A percentile compares a stretch with the other conserved stretches of the same genome.
Evolutionary conservation across 148 eudicot genomes (phyloP).

Genomic region (Vaccinium myrtillus): DNA sequence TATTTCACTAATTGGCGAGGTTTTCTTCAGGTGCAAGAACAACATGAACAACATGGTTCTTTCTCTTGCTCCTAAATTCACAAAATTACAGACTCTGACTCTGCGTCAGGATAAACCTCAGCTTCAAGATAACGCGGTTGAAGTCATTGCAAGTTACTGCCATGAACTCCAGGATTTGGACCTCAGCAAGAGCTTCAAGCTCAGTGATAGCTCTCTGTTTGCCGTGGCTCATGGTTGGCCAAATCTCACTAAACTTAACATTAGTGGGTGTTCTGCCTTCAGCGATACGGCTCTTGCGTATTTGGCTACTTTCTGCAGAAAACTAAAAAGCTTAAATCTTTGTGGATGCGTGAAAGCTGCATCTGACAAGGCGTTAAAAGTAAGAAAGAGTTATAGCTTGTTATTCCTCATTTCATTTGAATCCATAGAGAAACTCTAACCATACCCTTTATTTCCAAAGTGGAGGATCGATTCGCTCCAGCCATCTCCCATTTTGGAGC

Average conservation of each 20-base stretch:
- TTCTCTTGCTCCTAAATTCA: constrained; percentile 70
- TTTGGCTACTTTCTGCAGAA: constrained; percentile 59
- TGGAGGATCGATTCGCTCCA: background rate
- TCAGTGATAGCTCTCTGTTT: constrained; percentile 75
- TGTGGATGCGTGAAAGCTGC: constrained; percentile 94
- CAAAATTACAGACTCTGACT: constrained; percentile 59
- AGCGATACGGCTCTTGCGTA: constrained; percentile 71
- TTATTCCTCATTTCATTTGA: background rate
- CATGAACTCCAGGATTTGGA: constrained; percentile 82
- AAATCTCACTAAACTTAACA: constrained; percentile 70
- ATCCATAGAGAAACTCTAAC: background rate
- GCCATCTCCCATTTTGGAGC: background rate
- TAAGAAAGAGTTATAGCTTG: constrained; percentile 23
- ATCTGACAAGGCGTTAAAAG: constrained; percentile 87
- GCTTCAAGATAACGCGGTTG: constrained; percentile 75
- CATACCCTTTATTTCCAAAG: background rate
- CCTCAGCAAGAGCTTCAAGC: constrained; percentile 89
- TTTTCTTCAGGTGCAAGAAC: constrained; percentile 70
- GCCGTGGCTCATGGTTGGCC: constrained; percentile 84
- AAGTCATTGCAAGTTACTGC: constrained; percentile 63
- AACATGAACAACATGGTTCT: constrained; percentile 80
- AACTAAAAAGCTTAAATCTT: constrained; percentile 67
- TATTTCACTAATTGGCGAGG: background rate
- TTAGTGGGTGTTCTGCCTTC: constrained; percentile 82
- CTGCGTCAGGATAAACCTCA: constrained; percentile 89